Conservation (phyloP, 306 rosid species). For the Vigna radiata region DNA sequence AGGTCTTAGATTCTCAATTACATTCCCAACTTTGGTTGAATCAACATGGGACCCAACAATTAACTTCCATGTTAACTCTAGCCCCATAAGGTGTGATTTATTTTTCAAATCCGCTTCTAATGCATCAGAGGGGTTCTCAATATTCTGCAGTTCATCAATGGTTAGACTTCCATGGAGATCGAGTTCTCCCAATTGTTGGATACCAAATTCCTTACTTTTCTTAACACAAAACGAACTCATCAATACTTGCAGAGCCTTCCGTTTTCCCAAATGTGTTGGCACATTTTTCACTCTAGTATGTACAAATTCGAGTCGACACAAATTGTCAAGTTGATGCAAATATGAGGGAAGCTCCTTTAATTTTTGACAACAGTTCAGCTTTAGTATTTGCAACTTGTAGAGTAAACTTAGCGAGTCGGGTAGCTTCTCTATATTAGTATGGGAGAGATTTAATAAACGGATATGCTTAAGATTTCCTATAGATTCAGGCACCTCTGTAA, state of each 20-base stretch:
- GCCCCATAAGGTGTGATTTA: too few species aligned
- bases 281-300: background rate
- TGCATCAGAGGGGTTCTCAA: background rate
- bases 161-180: background rate
- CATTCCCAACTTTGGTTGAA: background rate
- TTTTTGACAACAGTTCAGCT: background rate
- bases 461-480: too few species aligned
- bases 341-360: conserved; percentile 14
- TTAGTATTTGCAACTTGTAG: conserved; percentile 10
- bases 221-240: conserved; percentile 27
- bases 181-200: background rate
- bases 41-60: background rate
- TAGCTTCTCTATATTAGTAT: background rate
- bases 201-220: background rate
- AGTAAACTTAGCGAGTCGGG: background rate
- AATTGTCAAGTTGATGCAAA: conserved; percentile 3
- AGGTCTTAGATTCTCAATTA: background rate
- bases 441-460: background rate
- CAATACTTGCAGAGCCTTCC: conserved; percentile 6
- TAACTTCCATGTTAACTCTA: background rate
- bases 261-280: background rate
- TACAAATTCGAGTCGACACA: background rate
- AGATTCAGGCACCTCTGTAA: too few species aligned
- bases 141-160: too few species aligned
- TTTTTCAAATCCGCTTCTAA: background rate